A percentile compares a stretch with the other conserved stretches of the same genome.
phyloP scores from a whole-genome alignment of 202 grass and related monocot genomes.

The Bolboschoenoplectus hybrid region DNA sequence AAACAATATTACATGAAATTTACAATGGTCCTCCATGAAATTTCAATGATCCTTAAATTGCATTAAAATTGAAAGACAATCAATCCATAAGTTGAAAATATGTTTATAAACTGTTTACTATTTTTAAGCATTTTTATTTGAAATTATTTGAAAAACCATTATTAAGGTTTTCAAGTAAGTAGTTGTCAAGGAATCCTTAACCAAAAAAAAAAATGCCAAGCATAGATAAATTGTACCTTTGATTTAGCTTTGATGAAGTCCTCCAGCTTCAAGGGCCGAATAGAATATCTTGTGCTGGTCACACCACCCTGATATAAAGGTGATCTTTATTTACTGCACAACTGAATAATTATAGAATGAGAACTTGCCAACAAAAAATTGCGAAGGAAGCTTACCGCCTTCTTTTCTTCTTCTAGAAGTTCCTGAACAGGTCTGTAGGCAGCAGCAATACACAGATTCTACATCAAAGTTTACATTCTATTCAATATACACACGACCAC shows the following conservation, averaged over 20 bases:
- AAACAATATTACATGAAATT: too few relatives aligned
- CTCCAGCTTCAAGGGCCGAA: constrained; percentile 72
- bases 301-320: constrained; percentile 54
- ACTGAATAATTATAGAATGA: constrained; percentile 12
- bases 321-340: neutral
- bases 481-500: constrained; percentile 30
- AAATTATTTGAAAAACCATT: too few relatives aligned
- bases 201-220: neutral
- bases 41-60: too few relatives aligned
- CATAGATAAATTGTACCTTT: constrained; percentile 57
- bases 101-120: too few relatives aligned
- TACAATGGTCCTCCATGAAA: too few relatives aligned
- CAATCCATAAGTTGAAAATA: too few relatives aligned
- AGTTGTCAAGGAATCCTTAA: too few relatives aligned
- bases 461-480: constrained; percentile 39
- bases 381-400: constrained; percentile 41
- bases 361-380: constrained; percentile 24
- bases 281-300: constrained; percentile 36
- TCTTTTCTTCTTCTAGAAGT: constrained; percentile 83
- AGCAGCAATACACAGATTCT: constrained; percentile 92
- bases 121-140: too few relatives aligned
- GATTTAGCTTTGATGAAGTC: constrained; percentile 95
- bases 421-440: constrained; percentile 95
- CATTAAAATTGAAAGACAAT: too few relatives aligned
- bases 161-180: too few relatives aligned